These are phyloP conservation scores for Irpex sp. DNA, from an alignment of 1,284 basidiomycete genomes.

Conservation along the genomic window DNA sequence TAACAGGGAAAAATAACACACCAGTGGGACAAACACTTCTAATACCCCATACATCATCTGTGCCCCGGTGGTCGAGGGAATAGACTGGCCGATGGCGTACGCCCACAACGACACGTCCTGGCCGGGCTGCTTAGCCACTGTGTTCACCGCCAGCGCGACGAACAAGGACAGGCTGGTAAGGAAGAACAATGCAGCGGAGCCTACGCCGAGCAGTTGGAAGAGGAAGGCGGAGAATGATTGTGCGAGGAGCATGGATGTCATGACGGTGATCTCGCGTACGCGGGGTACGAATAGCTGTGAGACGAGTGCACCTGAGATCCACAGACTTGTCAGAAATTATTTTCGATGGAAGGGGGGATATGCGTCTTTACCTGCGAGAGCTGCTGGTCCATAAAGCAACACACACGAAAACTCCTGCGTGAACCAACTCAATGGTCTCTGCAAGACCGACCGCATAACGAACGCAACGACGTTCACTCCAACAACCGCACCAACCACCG, in stretches of 20 bases:
- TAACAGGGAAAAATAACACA: conserved; percentile 32
- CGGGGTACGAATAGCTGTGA: conserved; percentile 50
- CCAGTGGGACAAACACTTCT: conserved; percentile 91
- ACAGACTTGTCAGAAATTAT: background rate
- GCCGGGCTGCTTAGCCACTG: conserved; percentile 26
- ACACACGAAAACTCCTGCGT: conserved; percentile 67
- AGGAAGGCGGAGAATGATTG: conserved; percentile 46
- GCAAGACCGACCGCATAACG: conserved; percentile 61
- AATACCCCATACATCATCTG: conserved; percentile 69
- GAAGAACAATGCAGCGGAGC: conserved; percentile 66
- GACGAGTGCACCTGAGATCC: conserved; percentile 42
- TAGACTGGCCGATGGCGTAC: conserved; percentile 60
- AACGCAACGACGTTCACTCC: conserved; percentile 71
- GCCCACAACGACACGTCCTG: conserved; percentile 48
- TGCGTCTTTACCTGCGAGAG: conserved; percentile 47
- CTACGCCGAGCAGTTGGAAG: conserved; percentile 60
- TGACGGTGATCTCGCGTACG: conserved; percentile 55
- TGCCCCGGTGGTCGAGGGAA: conserved; percentile 64
- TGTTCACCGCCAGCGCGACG: conserved; percentile 47
- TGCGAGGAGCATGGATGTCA: conserved; percentile 57
- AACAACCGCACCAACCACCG: conserved; percentile 53
- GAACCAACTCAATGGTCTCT: conserved; percentile 77
- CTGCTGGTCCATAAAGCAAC: conserved; percentile 75
- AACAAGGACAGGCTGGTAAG: conserved; percentile 51
- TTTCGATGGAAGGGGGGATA: background rate